Evolutionary conservation across 345 rosid species (phyloP), one percentile per base, ranked within the genome.

Genomic region (Salix dunnii): DNA sequence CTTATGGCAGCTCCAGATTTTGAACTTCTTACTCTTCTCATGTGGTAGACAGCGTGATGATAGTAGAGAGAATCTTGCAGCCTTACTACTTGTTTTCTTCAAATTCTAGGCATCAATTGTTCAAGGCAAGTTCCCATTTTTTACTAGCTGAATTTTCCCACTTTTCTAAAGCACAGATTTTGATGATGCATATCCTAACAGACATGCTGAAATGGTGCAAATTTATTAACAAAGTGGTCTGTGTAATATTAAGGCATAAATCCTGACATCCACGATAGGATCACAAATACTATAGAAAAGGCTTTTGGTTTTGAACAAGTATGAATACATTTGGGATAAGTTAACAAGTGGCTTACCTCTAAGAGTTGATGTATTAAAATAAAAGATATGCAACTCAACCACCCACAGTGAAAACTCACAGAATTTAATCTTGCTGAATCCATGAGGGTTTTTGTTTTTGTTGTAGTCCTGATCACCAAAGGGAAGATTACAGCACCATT

Each of bases 11-110:
- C 60, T 23, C 31, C 33, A 11, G 23, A 1, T 14, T 38, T 40
- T 23, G 3, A 0, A 13, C 31, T 21, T 63, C 70, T 63, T 43
- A 13, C 46, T 36, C 8, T 74, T 62, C 70, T 55, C 61, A 6
- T 23, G 43, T 23, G 75, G 79, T 33, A 48, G 72, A 43, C 77
- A 82, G 48, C 62, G 75, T 48, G 36, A 67, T 71, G 71, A 30
- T 35, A 31, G 70, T 67, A 31, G 48, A 60, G 38, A 70, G 76
- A 71, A 74, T 78, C 71, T 38, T 67, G 28, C 65, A 36, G 72
- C 69, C 21, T 33, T 46, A 23, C 21, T 40, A 2, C 48, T 38
- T 60, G 20, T 49, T 51, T 48, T 8, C 53, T n/a, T 38, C 9
- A 2, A 23, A 17, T 25, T 35, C 62, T 8, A 12, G 1, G 43